Percentiles rank a stretch among this genome's conserved stretches.
Evolutionary conservation across 345 rosid genomes (phyloP).

Genomic region (Citrus hindsii): DNA sequence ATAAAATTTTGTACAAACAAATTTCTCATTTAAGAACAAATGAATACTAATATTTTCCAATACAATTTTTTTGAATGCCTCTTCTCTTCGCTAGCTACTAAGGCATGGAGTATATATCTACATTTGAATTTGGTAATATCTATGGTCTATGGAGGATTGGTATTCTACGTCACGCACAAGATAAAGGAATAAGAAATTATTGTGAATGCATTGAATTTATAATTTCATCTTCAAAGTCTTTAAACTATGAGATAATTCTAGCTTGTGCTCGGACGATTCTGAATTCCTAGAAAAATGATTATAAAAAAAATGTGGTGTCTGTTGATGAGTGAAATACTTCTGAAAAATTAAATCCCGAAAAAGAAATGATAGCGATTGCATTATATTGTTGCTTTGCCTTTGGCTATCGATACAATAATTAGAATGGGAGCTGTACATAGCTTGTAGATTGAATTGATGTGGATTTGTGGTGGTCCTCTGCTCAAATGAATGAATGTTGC

Average conservation of each 20-base stretch:
- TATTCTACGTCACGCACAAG: no score
- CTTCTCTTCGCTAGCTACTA: no score
- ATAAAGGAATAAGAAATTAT: no score
- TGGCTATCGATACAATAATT: neutral
- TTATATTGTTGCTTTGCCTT: no score
- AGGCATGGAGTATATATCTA: no score
- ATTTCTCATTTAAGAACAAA: no score
- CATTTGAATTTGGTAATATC: no score
- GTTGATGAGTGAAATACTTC: neutral
- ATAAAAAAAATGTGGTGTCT: neutral
- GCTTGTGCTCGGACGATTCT: neutral
- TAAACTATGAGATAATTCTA: neutral
- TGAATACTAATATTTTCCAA: no score
- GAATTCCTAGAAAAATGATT: neutral
- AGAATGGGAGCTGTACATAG: neutral
- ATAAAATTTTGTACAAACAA: no score
- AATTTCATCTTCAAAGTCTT: neutral
- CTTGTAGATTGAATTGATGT: neutral
- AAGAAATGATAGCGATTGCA: neutral
- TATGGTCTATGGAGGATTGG: no score
- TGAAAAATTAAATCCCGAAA: neutral
- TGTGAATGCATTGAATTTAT: neutral
- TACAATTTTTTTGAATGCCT: no score
- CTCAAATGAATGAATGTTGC: neutral
- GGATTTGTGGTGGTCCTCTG: slow-evolving; percentile 7